Conservation (phyloP, 768 basidiomycete species). For the Tulasnella sp. region DNA sequence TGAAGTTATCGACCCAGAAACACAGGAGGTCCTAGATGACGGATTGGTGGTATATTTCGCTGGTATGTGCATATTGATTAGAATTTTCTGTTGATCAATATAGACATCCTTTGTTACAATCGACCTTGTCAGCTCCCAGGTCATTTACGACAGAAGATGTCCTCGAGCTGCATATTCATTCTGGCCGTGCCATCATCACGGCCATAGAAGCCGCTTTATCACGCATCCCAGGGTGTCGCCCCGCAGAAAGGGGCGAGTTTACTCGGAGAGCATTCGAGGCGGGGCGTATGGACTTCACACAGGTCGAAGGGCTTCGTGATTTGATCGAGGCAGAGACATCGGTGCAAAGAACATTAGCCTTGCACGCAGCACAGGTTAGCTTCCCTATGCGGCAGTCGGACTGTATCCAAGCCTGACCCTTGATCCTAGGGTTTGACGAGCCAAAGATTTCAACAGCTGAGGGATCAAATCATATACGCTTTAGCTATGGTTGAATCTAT, state of each 20-base stretch:
- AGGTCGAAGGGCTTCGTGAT: constrained; percentile 81
- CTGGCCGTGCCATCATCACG: constrained; percentile 68
- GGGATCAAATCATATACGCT: constrained; percentile 56
- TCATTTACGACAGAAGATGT: constrained; percentile 80
- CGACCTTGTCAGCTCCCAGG: constrained; percentile 52
- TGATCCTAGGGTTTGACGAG: constrained; percentile 48
- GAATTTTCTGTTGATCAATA: background rate
- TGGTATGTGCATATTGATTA: constrained; percentile 37
- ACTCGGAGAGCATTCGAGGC: constrained; percentile 72
- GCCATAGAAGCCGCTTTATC: constrained; percentile 58
- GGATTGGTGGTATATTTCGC: constrained; percentile 74
- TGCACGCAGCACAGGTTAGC: constrained; percentile 56
- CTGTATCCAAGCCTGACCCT: no score
- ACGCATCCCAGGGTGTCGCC: constrained; percentile 51
- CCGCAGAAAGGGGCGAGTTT: constrained; percentile 82
- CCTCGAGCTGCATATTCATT: constrained; percentile 79
- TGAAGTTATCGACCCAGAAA: constrained; percentile 51
- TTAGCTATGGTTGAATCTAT: constrained; percentile 76
- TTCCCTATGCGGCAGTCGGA: background rate
- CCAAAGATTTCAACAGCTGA: constrained; percentile 49
- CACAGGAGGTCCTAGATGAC: constrained; percentile 57
- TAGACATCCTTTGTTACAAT: background rate
- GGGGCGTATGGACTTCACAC: constrained; percentile 75
- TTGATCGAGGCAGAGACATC: constrained; percentile 86
- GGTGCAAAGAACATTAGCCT: constrained; percentile 61